Conservation (phyloP, 805 yeast genomes). For the Starmerella apicola region DNA sequence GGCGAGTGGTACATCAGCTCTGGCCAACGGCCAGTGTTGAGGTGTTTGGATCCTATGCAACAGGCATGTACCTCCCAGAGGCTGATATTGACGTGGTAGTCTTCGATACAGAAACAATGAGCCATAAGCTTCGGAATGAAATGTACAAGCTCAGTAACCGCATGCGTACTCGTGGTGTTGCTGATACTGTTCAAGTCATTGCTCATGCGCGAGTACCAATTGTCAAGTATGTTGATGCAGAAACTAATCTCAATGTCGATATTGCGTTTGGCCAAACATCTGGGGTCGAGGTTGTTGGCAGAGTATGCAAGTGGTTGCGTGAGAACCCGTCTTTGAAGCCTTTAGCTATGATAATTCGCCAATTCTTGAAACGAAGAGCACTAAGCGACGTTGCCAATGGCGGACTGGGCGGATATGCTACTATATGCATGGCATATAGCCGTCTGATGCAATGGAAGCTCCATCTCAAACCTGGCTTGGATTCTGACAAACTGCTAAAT, state of each 20-base stretch:
- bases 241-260: constrained; percentile 64
- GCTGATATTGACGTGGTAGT: constrained; percentile 93
- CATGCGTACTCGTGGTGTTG: constrained; percentile 48
- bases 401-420: constrained; percentile 88
- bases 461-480: constrained; percentile 20
- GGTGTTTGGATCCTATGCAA: constrained; percentile 90
- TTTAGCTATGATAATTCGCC: constrained; percentile 69
- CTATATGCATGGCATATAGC: constrained; percentile 87
- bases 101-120: constrained; percentile 26
- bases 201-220: constrained; percentile 90
- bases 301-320: constrained; percentile 61
- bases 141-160: constrained; percentile 62
- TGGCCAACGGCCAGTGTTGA: constrained; percentile 75
- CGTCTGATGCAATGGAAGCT: constrained; percentile 53
- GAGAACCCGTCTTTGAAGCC: constrained; percentile 72
- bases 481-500: constrained; percentile 30
- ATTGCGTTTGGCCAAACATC: constrained; percentile 77
- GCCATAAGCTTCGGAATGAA: constrained; percentile 47
- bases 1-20: constrained; percentile 37
- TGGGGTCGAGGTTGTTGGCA: constrained; percentile 71
- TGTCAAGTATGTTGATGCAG: constrained; percentile 72
- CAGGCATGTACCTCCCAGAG: constrained; percentile 85
- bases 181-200: constrained; percentile 63
- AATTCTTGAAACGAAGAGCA: constrained; percentile 63
- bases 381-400: constrained; percentile 84